Evolutionary conservation across 163 green algal species (phyloP), one percentile per base, ranked within the genome.

Genomic region (Smithsoniella earleae): DNA sequence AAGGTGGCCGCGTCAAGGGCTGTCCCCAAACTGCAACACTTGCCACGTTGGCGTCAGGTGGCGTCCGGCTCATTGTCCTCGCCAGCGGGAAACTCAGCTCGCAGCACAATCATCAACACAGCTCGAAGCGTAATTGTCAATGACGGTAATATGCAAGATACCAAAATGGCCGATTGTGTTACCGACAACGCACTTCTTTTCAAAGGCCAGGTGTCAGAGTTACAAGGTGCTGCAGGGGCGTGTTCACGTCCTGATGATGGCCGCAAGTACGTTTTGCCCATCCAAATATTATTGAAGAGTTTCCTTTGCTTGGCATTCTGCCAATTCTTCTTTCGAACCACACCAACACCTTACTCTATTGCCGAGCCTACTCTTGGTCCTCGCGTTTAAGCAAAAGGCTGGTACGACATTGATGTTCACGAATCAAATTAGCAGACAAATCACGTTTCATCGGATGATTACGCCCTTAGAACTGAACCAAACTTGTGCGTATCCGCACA

Each of bases 1-100:
- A 69, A 43, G 16, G 27, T n/a, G 30, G 28, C 58, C 5, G 31
- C 58, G 3, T 69, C 58, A 30, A 30, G 58, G 10, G 58, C 34
- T 16, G 58, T 69, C 27, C 58, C 58, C 4, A 69, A 69, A 36
- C 58, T 69, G 16, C 31, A 30, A 0, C 58, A 69, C 58, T 31
- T 69, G 27, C 58, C 58, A 5, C 20, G 58, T 16, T 69, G 58
- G 58, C 30, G 27, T 1, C 20, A 45, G 16, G 30, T 34, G 27
- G n/a, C 58, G 0, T 30, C 30, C 25, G 58, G n/a, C 25, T 25
- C 25, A 3, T 16, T 34, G 4, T 34, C 34, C 58, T 34, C 58
- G 16, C n/a, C 58, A 36, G 58, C n/a, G 30, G 25, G 25, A 0
- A 30, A 69, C 27, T 69, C 58, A 5, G 34, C 27, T 31, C 40